A percentile compares a stretch with the other conserved stretches of the same genome.
These are phyloP conservation scores for Ampelomyces quisqualis DNA, from an alignment of 2,329 filamentous ascomycete genomes.

Conservation along the genomic window DNA sequence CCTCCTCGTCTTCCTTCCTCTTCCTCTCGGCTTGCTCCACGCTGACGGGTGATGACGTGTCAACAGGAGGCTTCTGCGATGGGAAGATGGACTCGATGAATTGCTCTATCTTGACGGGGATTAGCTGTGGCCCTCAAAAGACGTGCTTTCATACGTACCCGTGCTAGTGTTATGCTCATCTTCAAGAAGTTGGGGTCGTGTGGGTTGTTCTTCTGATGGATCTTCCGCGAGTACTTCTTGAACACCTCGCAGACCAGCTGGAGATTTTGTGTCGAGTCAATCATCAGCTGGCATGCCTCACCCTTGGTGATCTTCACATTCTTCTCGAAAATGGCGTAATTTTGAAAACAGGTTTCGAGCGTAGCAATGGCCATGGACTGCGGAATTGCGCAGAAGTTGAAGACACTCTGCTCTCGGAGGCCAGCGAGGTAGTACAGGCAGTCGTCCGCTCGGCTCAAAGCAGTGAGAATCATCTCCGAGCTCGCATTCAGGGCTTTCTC, in stretches of 20 bases:
- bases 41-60: slow-evolving; percentile 35
- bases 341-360: slow-evolving; percentile 87
- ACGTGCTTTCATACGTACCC: no score
- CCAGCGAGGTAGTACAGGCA: slow-evolving; percentile 98
- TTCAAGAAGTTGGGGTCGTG: slow-evolving; percentile 88
- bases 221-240: slow-evolving; percentile 72
- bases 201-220: slow-evolving; percentile 92
- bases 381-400: slow-evolving; percentile 98
- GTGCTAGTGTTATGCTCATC: slow-evolving; percentile 87
- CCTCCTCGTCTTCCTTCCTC: slow-evolving; percentile 54
- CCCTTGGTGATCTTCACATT: slow-evolving; percentile 98
- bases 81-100: slow-evolving; percentile 96
- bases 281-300: slow-evolving; percentile 87
- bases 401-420: slow-evolving; percentile 91
- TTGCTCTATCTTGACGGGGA: slow-evolving; percentile 72
- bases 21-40: slow-evolving; percentile 60
- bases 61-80: slow-evolving; percentile 66
- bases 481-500: slow-evolving; percentile 79
- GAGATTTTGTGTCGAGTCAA: slow-evolving; percentile 88
- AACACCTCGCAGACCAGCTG: slow-evolving; percentile 79
- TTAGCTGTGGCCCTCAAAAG: no score
- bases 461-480: slow-evolving; percentile 92
- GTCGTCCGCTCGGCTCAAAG: slow-evolving; percentile 82
- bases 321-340: slow-evolving; percentile 78
- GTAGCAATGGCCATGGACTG: slow-evolving; percentile 98